Evolutionary conservation across 352 stramenopile genomes (phyloP).

Genomic region (Globisporangium rhizosaccharum): DNA sequence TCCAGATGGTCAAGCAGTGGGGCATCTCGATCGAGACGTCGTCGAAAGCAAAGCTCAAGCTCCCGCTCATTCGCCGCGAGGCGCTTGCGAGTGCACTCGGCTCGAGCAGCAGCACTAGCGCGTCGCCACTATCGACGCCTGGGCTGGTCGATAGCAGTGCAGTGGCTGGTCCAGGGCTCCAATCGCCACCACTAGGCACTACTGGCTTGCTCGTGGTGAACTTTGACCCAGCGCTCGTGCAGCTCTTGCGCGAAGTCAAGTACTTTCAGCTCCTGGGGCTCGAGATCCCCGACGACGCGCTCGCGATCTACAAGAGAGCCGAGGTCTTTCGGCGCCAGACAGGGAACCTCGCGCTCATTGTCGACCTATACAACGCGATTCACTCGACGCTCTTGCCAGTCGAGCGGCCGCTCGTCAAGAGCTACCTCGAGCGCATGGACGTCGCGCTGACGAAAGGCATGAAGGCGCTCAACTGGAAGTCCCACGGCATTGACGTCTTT

Average conservation of each 20-base stretch:
- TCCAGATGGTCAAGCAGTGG: conserved; percentile 82
- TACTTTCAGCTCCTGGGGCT: conserved; percentile 90
- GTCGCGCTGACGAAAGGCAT: conserved; percentile 86
- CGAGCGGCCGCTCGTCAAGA: conserved; percentile 85
- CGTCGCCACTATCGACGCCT: neutral
- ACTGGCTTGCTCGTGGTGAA: conserved; percentile 74
- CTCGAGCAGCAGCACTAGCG: neutral
- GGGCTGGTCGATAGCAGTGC: neutral
- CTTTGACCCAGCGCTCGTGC: conserved; percentile 88
- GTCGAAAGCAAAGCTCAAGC: conserved; percentile 83
- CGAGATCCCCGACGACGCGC: conserved; percentile 83
- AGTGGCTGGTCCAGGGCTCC: conserved; percentile 9
- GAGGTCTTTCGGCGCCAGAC: conserved; percentile 90
- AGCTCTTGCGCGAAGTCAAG: conserved; percentile 91
- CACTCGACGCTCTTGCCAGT: conserved; percentile 84
- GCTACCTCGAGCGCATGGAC: conserved; percentile 88
- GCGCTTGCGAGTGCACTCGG: neutral
- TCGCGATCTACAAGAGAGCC: conserved; percentile 90
- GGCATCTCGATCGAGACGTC: conserved; percentile 73
- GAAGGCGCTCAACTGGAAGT: conserved; percentile 91
- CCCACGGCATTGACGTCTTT: conserved; percentile 90
- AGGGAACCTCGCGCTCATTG: conserved; percentile 90
- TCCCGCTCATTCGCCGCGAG: conserved; percentile 75
- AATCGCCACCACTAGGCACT: neutral
- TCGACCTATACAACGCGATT: conserved; percentile 92